Percentiles rank a stretch among this genome's conserved stretches.
Conservation (phyloP, 495 filamentous ascomycete genomes). For the Collariella sp. region DNA sequence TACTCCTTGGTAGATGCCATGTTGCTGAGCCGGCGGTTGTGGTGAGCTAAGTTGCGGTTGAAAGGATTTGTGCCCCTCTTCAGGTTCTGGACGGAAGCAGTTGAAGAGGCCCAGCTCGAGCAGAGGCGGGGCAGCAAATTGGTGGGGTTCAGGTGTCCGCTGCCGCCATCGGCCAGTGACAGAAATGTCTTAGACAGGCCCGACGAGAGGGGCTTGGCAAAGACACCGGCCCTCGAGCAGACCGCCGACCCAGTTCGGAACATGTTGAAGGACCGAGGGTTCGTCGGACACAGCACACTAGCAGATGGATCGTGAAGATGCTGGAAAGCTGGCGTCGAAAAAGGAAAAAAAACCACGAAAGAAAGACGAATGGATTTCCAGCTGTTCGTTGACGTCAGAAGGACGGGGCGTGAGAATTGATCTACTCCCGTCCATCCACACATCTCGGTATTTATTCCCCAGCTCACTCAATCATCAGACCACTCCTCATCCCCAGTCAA, state of each 20-base stretch:
- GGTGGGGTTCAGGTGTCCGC: conserved; percentile 13
- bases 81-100: background rate
- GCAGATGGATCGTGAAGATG: background rate
- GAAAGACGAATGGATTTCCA: background rate
- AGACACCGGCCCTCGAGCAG: conserved; percentile 3
- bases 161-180: conserved; percentile 16
- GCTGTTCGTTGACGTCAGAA: conserved; percentile 6
- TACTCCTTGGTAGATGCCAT: conserved; percentile 72
- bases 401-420: background rate
- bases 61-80: conserved; percentile 17
- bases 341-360: background rate
- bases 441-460: background rate
- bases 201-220: conserved; percentile 14
- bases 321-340: background rate
- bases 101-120: conserved; percentile 3
- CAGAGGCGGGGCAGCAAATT: conserved; percentile 16
- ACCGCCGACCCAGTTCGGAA: conserved; percentile 11
- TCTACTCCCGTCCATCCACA: background rate
- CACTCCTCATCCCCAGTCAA: background rate
- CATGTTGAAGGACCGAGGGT: conserved; percentile 9
- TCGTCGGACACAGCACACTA: background rate
- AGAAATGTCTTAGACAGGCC: background rate
- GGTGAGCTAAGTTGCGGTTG: conserved; percentile 11
- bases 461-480: background rate
- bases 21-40: conserved; percentile 25